These are phyloP conservation scores for Trebouxia sp. DNA, from an alignment of 139 green algal species.

Conservation along the genomic window DNA sequence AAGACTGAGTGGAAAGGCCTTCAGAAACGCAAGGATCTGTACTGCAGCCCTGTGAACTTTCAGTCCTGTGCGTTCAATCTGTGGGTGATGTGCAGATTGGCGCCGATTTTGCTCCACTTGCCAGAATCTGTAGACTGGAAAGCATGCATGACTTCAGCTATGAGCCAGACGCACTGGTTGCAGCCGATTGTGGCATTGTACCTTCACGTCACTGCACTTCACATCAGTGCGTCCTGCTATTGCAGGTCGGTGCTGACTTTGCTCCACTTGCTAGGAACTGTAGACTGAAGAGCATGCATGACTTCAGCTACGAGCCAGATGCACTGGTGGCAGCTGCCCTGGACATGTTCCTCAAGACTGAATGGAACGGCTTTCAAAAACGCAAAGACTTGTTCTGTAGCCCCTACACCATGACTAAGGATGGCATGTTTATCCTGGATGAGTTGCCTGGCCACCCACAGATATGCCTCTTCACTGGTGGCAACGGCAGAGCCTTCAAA, in stretches of 20 bases:
- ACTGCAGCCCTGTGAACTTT: too few species aligned
- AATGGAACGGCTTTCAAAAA: slow-evolving; percentile 23
- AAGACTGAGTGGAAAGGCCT: too few species aligned
- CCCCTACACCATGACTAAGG: slow-evolving; percentile 41
- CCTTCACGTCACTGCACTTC: too few species aligned
- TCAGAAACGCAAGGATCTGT: too few species aligned
- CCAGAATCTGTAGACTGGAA: too few species aligned
- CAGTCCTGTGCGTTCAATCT: too few species aligned
- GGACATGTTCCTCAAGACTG: slow-evolving; percentile 28
- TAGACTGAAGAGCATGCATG: slow-evolving; percentile 19
- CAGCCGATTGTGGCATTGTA: too few species aligned
- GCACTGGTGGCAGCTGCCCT: slow-evolving; percentile 13
- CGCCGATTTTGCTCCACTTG: too few species aligned
- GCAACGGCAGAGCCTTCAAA: slow-evolving; percentile 42
- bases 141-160: too few species aligned
- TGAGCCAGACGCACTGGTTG: too few species aligned
- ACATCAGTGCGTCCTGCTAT: too few species aligned
- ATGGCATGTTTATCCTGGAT: slow-evolving; percentile 38
- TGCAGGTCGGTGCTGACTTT: too few species aligned
- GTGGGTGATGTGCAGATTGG: slow-evolving; percentile 25
- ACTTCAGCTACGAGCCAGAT: slow-evolving; percentile 35
- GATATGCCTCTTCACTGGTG: slow-evolving; percentile 35
- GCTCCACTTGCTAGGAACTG: slow-evolving; percentile 1
- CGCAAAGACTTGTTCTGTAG: slow-evolving; percentile 22
- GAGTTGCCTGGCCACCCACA: slow-evolving; percentile 11